Evolutionary conservation across 805 yeast species (phyloP).

Genomic region (Candida ipomoeae): DNA sequence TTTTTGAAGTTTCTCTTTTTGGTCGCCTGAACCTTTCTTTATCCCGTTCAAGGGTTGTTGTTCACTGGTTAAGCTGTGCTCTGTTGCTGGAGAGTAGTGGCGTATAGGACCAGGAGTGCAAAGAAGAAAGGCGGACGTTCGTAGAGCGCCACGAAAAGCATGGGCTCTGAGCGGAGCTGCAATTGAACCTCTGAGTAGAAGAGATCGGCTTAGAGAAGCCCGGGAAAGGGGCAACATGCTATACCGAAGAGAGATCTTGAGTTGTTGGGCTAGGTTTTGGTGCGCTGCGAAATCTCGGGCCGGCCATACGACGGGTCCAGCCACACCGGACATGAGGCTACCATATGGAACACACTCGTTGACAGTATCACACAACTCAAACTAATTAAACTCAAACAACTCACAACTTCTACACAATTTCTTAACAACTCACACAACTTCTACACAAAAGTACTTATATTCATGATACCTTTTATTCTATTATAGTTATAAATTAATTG

Average conservation of each 20-base stretch:
- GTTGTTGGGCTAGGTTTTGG: not conserved
- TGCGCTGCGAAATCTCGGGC: slow-evolving; percentile 4
- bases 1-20: not conserved
- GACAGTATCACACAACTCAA: too few relatives aligned
- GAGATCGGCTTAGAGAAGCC: not conserved
- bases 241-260: not conserved
- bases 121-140: not conserved
- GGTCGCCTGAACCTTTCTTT: not conserved
- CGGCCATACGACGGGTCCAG: not conserved
- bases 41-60: not conserved
- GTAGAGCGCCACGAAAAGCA: not conserved
- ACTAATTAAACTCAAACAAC: too few relatives aligned
- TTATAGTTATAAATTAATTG: too few relatives aligned
- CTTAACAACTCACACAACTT: too few relatives aligned
- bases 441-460: too few relatives aligned
- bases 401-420: too few relatives aligned
- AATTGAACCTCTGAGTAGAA: not conserved
- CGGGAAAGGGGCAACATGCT: not conserved
- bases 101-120: not conserved
- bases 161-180: not conserved
- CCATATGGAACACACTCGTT: too few relatives aligned
- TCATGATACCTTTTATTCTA: too few relatives aligned
- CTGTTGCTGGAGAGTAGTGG: not conserved
- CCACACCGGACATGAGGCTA: not conserved
- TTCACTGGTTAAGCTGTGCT: not conserved